Evolutionary conservation across 257 asterid species (phyloP).

Genomic region (Salvia splendens): DNA sequence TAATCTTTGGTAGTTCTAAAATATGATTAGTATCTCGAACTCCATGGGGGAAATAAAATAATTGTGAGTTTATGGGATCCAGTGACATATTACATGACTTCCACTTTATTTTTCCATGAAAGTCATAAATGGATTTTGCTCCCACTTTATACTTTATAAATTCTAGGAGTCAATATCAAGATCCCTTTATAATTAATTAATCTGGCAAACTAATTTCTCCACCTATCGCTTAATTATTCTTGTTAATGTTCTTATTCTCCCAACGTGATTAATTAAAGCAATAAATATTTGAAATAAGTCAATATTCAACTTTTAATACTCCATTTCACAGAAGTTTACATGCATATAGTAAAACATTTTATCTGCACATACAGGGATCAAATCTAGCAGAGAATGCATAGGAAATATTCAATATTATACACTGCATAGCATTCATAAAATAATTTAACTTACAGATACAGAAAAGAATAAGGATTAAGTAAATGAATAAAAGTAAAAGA

Average conservation of each 20-base stretch:
- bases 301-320: background rate
- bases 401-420: background rate
- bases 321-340: too few relatives aligned
- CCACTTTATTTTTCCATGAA: conserved; percentile 27
- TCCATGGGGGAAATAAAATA: conserved; percentile 19
- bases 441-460: too few relatives aligned
- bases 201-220: background rate
- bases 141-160: background rate
- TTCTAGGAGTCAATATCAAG: conserved; percentile 8
- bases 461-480: too few relatives aligned
- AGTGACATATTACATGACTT: conserved; percentile 30
- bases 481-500: background rate
- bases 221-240: background rate
- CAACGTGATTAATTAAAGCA: background rate
- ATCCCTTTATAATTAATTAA: background rate
- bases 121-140: conserved; percentile 29
- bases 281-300: background rate
- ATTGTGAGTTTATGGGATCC: conserved; percentile 40
- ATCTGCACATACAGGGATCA: too few relatives aligned
- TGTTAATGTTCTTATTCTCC: background rate
- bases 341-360: too few relatives aligned
- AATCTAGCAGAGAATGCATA: background rate
- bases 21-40: conserved; percentile 5
- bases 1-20: conserved; percentile 9
- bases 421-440: too few relatives aligned